Conservation (phyloP, 169 alveolate species). For the Perkinsus chesapeaki region DNA sequence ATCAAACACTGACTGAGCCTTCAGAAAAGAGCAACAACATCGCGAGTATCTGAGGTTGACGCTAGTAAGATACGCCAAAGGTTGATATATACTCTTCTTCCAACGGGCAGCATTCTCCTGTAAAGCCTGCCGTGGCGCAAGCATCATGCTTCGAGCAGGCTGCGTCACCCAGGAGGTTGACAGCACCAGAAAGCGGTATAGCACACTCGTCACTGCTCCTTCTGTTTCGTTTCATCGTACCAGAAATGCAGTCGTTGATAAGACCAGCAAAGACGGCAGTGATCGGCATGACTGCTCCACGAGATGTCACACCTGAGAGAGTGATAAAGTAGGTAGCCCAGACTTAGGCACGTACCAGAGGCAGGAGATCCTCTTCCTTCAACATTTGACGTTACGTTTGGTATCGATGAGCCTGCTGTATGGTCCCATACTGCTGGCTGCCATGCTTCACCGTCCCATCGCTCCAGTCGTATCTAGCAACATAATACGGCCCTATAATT, state of each 20-base stretch:
- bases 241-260: not conserved
- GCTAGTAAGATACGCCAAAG: not conserved
- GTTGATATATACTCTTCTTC: not conserved
- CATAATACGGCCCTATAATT: no score
- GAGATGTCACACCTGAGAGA: no score
- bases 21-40: conserved; percentile 7
- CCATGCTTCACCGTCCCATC: not conserved
- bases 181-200: not conserved
- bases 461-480: not conserved
- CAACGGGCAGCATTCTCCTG: not conserved
- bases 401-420: not conserved
- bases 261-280: not conserved
- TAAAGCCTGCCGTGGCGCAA: not conserved
- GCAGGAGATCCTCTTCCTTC: not conserved
- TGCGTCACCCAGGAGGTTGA: not conserved
- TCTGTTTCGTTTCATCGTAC: not conserved
- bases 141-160: not conserved
- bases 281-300: not conserved
- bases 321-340: not conserved
- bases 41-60: not conserved
- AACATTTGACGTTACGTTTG: not conserved
- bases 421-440: not conserved
- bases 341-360: not conserved
- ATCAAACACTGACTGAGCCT: not conserved
- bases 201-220: not conserved